These are phyloP conservation scores for Penicillium verhagenii DNA, from an alignment of 495 filamentous ascomycete genomes.

Conservation along the genomic window DNA sequence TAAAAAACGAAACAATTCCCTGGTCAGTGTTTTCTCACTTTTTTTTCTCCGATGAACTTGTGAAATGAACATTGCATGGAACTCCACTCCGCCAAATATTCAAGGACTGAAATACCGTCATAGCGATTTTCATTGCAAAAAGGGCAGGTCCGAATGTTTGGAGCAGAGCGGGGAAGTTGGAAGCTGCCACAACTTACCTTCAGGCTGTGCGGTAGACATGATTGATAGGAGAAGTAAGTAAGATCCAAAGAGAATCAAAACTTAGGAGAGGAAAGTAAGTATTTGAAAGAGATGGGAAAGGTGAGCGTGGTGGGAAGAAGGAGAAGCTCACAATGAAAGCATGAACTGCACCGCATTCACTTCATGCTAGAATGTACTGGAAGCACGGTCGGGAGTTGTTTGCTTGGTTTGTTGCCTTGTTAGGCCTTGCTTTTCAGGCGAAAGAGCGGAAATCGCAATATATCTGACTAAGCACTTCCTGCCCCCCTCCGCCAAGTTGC, in stretches of 20 bases:
- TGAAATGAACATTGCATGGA: not conserved
- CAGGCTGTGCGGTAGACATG: constrained; percentile 30
- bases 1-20: constrained; percentile 32
- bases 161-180: constrained; percentile 37
- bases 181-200: constrained; percentile 39
- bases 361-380: constrained; percentile 41
- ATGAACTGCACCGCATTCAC: constrained; percentile 15
- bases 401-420: constrained; percentile 33
- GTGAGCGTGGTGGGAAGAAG: constrained; percentile 16
- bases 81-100: not conserved
- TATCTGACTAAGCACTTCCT: constrained; percentile 16
- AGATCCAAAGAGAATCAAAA: not conserved
- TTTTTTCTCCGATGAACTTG: not conserved
- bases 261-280: not conserved
- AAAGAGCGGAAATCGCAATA: constrained; percentile 12
- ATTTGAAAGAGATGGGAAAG: constrained; percentile 9
- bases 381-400: constrained; percentile 28
- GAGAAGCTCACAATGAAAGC: constrained; percentile 13
- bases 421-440: constrained; percentile 17
- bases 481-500: constrained; percentile 13
- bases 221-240: constrained; percentile 28
- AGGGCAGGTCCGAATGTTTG: constrained; percentile 23
- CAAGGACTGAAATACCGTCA: constrained; percentile 10
- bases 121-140: constrained; percentile 19
- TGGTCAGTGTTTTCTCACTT: constrained; percentile 15